Base-by-base conservation (phyloP, 2,329 filamentous ascomycete species). In the Raffaelea arxii region DNA sequence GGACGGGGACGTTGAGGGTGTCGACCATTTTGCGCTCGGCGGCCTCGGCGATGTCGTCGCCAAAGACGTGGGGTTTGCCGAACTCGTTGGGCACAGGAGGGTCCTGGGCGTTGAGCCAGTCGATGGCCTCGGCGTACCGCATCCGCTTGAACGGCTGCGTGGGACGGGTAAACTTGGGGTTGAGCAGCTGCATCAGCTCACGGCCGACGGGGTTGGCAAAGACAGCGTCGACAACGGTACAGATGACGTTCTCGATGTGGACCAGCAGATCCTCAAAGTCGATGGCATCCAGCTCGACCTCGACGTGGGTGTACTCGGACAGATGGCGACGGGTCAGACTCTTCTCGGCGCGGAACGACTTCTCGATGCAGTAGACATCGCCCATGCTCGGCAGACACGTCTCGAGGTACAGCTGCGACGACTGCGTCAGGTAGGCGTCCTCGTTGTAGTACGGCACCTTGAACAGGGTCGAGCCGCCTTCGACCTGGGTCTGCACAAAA, bases 271-370 rank as follows among this genome's bases (percentile, higher is more conserved):
- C 89, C 55, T 84, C 78, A 61, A 98, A 98, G 56, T 77, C 79
- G 70, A 98, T 94, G 63, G 92, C 97, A 71, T 97, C 92, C 50
- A 98, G 76, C 66, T 98, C 92, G 49, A 84, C 91, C 69, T 98
- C 92, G 55, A 98, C 78, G 70, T 98, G 92, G 1, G 90, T 94
- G 72, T 96, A 98, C 68, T 98, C 92, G 41, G 88, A 46, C 58
- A 98, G 70, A 64, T 98, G 92, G 59, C 92, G 86, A 51, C 92
- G 85, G 42, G 92, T 98, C 48, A 97, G 74, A 6, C 84, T 91
- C 70, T 96, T 96, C 68, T 98, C 92, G 16, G 92, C 92, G 51
- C 92, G 90, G 82, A 98, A 98, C 2, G 91, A 97, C 66, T 95
- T 95, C 67, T 95, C 90, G 59, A 98, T 91, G 63, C 91, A 97